Conservation (phyloP, 1,284 basidiomycete species). For the Apiotrichum sp. region DNA sequence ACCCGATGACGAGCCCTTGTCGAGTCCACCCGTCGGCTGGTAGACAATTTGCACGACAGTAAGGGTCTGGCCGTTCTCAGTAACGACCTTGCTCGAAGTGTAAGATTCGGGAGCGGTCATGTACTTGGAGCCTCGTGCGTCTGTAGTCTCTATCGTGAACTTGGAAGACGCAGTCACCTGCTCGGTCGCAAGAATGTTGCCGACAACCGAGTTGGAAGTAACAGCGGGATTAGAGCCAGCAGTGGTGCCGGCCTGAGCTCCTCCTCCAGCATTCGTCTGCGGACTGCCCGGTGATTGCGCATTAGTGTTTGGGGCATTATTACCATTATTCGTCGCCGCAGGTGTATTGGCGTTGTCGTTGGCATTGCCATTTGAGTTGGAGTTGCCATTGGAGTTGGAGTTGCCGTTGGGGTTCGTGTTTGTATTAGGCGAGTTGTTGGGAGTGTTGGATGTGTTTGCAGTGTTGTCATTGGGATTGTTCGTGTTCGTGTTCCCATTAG, state of each 20-base stretch:
- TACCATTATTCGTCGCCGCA: not conserved
- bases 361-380: not conserved
- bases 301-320: not conserved
- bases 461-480: not conserved
- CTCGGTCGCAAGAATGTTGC: not conserved
- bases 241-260: too few relatives aligned
- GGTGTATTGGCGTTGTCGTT: not conserved
- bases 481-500: not conserved
- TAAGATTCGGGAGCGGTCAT: slow-evolving; percentile 35
- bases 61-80: slow-evolving; percentile 37
- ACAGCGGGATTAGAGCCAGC: not conserved
- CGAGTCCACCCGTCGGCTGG: slow-evolving; percentile 43
- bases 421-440: not conserved
- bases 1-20: slow-evolving; percentile 29
- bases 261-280: not conserved
- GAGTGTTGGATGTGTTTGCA: not conserved
- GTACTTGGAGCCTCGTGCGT: slow-evolving; percentile 26
- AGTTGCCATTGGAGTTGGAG: not conserved
- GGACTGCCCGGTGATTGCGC: not conserved
- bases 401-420: not conserved
- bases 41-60: slow-evolving; percentile 41
- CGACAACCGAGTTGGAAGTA: not conserved
- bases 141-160: slow-evolving; percentile 33
- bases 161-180: slow-evolving; percentile 17
- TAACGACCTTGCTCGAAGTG: slow-evolving; percentile 34